Evolutionary conservation across 768 basidiomycete species (phyloP).

Genomic region (Crucibulum laeve): DNA sequence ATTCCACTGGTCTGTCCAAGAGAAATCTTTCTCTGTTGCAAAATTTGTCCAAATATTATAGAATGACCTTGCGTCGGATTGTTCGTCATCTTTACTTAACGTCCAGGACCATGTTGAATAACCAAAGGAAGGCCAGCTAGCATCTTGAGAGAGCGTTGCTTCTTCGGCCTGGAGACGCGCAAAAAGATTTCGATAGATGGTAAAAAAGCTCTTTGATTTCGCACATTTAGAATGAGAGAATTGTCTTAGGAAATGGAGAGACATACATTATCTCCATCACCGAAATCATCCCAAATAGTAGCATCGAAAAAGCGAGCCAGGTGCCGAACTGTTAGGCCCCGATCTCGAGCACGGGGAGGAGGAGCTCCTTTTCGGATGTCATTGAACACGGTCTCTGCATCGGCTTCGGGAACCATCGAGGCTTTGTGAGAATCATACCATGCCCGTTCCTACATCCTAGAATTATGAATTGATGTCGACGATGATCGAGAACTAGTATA

Average conservation of each 20-base stretch:
- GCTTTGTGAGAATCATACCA: conserved; percentile 96
- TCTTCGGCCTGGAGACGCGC: conserved; percentile 81
- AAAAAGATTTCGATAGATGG: conserved; percentile 86
- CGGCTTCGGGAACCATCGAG: conserved; percentile 74
- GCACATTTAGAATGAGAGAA: neutral
- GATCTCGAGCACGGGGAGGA: conserved; percentile 49
- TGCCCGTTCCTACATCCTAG: conserved; percentile 80
- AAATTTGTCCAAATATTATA: conserved; percentile 89
- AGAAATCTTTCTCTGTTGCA: conserved; percentile 80
- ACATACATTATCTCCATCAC: conserved; percentile 58
- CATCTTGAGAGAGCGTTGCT: conserved; percentile 31
- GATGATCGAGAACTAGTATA: conserved; percentile 27
- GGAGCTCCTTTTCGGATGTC: conserved; percentile 74
- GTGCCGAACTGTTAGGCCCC: conserved; percentile 78
- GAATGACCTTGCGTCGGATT: conserved; percentile 60
- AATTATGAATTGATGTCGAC: conserved; percentile 10
- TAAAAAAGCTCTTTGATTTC: conserved; percentile 73
- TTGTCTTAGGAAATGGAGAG: neutral
- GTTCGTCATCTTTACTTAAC: conserved; percentile 36
- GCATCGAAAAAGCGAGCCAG: conserved; percentile 82
- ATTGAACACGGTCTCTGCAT: conserved; percentile 81
- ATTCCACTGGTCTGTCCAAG: conserved; percentile 86
- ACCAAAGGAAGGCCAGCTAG: conserved; percentile 81
- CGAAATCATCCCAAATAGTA: conserved; percentile 60
- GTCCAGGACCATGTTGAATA: conserved; percentile 72